Conservation (phyloP, 768 basidiomycete species). For the Boletellus ananiceps region DNA sequence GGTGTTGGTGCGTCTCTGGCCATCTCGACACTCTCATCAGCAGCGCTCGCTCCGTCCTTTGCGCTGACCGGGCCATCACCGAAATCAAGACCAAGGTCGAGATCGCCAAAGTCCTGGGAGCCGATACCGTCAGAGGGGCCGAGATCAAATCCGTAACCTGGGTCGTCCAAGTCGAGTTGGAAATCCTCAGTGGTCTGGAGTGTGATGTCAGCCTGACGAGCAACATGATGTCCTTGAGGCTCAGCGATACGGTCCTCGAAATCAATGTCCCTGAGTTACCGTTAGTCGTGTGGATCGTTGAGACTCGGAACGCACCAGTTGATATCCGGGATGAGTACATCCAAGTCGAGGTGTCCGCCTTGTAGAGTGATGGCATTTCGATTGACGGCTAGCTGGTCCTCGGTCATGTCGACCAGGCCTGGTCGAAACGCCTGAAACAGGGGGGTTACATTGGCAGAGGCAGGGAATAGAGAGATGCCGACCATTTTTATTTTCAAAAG, state of each 20-base stretch:
- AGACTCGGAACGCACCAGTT: conserved; percentile 54
- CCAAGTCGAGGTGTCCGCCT: conserved; percentile 71
- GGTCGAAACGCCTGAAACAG: conserved; percentile 80
- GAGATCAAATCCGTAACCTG: conserved; percentile 67
- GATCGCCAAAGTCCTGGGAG: conserved; percentile 70
- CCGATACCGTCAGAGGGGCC: conserved; percentile 80
- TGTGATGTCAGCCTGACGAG: conserved; percentile 83
- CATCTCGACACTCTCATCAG: conserved; percentile 59
- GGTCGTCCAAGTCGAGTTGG: conserved; percentile 55
- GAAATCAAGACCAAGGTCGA: conserved; percentile 76
- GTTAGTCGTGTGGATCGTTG: conserved; percentile 6
- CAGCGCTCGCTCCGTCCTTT: conserved; percentile 45
- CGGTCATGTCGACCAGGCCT: conserved; percentile 92
- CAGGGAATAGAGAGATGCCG: neutral
- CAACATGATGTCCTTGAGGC: conserved; percentile 74
- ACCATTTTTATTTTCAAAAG: conserved; percentile 95
- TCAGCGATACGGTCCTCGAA: conserved; percentile 62
- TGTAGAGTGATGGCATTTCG: conserved; percentile 87
- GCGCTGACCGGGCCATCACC: conserved; percentile 50
- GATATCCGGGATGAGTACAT: conserved; percentile 72
- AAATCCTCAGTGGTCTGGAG: conserved; percentile 75
- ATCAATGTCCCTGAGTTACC: conserved; percentile 62
- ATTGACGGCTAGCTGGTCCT: conserved; percentile 85
- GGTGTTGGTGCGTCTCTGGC: conserved; percentile 64
- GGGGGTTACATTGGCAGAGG: neutral